Evolutionary conservation across 495 filamentous ascomycete species (phyloP), one percentile per base, ranked within the genome.

Genomic region (Aspergillus biplanus): DNA sequence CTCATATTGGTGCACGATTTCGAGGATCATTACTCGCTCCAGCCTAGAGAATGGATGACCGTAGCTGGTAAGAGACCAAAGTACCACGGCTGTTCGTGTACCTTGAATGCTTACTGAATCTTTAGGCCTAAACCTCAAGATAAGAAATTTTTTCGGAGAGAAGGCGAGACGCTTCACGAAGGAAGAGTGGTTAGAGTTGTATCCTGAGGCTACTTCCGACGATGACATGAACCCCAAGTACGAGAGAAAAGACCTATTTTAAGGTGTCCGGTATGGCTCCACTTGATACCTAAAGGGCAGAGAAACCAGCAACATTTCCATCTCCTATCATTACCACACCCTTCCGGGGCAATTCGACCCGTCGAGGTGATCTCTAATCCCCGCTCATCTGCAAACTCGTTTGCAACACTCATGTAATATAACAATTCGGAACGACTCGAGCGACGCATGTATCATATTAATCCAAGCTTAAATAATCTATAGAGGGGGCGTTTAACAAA

Each of bases 1-100:
- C 21, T 54, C 7, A 11, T 54, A 8, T 32, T 54, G 1, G 33
- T 54, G 1, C 27, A 54, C 11, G 52, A 54, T 34, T 54, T 54
- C 32, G 33, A 34, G 13, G 52, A 54, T 54, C 52, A 54, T 32
- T 54, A 54, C 27, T 54, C 52, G 12, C 27, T 54, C 52, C 52
- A 54, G 27, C 27, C 52, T 6, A 54, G 52, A n/a, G 52, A 34
- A 13, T 1, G 5, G 33, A 33, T 54, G 27, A 15, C 4, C 33
- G 4, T 34, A 11, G 11, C 4, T 33, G 27, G 52, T 54, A 16
- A 50, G 47, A 21, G n/a, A 6, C 16, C 16, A 1, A 7, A 15
- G 8, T 21, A 4, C n/a, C 5, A 31, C 15, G 47, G 9, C 5
- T 50, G n/a, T n/a, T 21, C n/a, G 21, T 16, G n/a, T 16, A 21